phyloP scores from a whole-genome alignment of 2,329 filamentous ascomycete genomes.

The Colletotrichum somersetense region DNA sequence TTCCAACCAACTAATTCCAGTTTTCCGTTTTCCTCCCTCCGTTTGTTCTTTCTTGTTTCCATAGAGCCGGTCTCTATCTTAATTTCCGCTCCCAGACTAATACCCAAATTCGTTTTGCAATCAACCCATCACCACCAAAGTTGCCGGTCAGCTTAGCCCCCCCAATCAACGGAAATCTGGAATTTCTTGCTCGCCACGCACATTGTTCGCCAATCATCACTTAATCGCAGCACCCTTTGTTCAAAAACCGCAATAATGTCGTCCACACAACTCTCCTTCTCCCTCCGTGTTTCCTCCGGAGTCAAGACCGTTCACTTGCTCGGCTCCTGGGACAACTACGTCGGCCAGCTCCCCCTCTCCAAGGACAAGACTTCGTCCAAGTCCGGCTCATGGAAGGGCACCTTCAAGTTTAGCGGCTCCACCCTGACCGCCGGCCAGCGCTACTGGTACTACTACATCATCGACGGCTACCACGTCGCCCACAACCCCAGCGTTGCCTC shows the following conservation, averaged over 20 bases:
- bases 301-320: slow-evolving; percentile 98
- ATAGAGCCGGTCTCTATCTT: slow-evolving; percentile 69
- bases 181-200: slow-evolving; percentile 68
- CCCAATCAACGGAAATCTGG: slow-evolving; percentile 62
- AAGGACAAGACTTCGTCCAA: slow-evolving; percentile 87
- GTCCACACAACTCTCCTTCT: slow-evolving; percentile 93
- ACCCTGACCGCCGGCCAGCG: slow-evolving; percentile 89
- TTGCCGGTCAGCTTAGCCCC: slow-evolving; percentile 58
- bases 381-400: slow-evolving; percentile 93
- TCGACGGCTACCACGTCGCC: slow-evolving; percentile 97
- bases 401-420: slow-evolving; percentile 92
- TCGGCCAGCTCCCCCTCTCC: slow-evolving; percentile 92
- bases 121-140: slow-evolving; percentile 45
- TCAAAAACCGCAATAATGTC: slow-evolving; percentile 75
- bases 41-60: slow-evolving; percentile 55
- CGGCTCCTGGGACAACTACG: slow-evolving; percentile 98
- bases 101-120: slow-evolving; percentile 47
- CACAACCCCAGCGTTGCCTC: slow-evolving; percentile 93
- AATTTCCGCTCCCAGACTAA: slow-evolving; percentile 42
- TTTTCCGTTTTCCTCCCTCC: slow-evolving; percentile 63
- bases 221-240: slow-evolving; percentile 50
- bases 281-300: slow-evolving; percentile 93
- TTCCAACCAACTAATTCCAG: slow-evolving; percentile 66
- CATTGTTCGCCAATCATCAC: slow-evolving; percentile 37
- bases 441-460: slow-evolving; percentile 99